phyloP scores from a whole-genome alignment of 2,329 filamentous ascomycete species.

The Trichoderma harzianum region DNA sequence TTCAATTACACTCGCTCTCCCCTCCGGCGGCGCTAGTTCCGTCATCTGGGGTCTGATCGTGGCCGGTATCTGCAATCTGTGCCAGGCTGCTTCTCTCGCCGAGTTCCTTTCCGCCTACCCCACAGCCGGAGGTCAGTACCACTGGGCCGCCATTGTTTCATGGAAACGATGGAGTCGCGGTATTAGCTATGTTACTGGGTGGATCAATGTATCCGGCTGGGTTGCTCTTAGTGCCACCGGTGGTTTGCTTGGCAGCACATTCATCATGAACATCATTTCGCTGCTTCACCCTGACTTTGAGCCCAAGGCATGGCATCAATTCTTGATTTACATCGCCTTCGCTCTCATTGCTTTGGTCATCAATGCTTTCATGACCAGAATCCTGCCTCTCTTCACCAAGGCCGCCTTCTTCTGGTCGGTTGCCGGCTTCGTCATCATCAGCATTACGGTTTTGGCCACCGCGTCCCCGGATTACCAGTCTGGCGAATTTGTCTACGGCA shows the following conservation, averaged over 20 bases:
- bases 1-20: conserved; percentile 51
- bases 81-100: conserved; percentile 64
- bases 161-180: conserved; percentile 58
- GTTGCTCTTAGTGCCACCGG: conserved; percentile 66
- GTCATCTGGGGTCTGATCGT: conserved; percentile 68
- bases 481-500: conserved; percentile 61
- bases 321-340: conserved; percentile 67
- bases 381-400: conserved; percentile 65
- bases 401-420: conserved; percentile 70
- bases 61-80: conserved; percentile 66
- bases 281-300: conserved; percentile 58
- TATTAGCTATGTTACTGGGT: conserved; percentile 68
- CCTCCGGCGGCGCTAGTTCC: conserved; percentile 66
- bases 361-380: conserved; percentile 57
- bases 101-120: conserved; percentile 67
- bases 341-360: conserved; percentile 58
- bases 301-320: conserved; percentile 65
- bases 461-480: conserved; percentile 62
- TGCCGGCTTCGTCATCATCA: conserved; percentile 65
- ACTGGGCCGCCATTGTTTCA: conserved; percentile 66
- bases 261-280: conserved; percentile 63
- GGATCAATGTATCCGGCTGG: conserved; percentile 72
- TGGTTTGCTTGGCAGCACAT: conserved; percentile 62
- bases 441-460: conserved; percentile 64
- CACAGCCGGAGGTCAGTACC: conserved; percentile 61